Evolutionary conservation across 2,329 filamentous ascomycete genomes (phyloP).

Genomic region (Clarireedia paspali): DNA sequence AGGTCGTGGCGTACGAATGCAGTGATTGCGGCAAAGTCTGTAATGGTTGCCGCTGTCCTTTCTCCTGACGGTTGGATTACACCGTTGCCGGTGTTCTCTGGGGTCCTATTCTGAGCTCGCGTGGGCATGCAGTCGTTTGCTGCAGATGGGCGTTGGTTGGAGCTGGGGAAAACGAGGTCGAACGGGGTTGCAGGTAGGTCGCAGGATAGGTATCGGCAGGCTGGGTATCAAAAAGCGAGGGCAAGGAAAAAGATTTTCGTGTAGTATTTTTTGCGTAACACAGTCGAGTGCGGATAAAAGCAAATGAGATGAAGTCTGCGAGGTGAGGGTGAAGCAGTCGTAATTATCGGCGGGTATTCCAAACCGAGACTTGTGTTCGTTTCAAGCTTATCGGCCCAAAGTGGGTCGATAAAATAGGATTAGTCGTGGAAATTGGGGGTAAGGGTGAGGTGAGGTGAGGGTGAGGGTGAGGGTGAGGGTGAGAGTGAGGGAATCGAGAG

Average conservation of each 20-base stretch:
- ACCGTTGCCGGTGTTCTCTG: constrained; percentile 19
- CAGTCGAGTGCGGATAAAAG: no score
- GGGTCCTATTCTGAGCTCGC: constrained; percentile 20
- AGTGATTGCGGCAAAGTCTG: constrained; percentile 9
- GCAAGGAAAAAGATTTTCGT: neutral
- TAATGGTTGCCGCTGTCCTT: neutral
- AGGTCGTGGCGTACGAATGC: constrained; percentile 15
- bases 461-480: neutral
- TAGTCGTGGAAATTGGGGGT: neutral
- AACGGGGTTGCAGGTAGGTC: neutral
- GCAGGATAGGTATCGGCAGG: neutral
- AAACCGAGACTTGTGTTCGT: constrained; percentile 9
- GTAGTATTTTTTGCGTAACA: neutral
- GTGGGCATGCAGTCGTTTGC: constrained; percentile 18
- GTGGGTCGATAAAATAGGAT: constrained; percentile 5
- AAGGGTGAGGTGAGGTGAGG: neutral
- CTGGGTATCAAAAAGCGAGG: neutral
- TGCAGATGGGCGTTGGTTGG: constrained; percentile 17
- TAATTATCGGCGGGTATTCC: constrained; percentile 4
- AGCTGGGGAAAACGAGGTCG: neutral
- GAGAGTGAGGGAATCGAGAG: neutral
- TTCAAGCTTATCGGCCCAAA: constrained; percentile 7
- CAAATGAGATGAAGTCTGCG: no score
- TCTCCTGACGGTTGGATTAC: constrained; percentile 13
- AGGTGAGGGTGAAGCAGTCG: neutral